Percentiles rank a stretch among this genome's conserved stretches.
phyloP scores from a whole-genome alignment of 139 green algal species.

The Ettlia oleoabundans region DNA sequence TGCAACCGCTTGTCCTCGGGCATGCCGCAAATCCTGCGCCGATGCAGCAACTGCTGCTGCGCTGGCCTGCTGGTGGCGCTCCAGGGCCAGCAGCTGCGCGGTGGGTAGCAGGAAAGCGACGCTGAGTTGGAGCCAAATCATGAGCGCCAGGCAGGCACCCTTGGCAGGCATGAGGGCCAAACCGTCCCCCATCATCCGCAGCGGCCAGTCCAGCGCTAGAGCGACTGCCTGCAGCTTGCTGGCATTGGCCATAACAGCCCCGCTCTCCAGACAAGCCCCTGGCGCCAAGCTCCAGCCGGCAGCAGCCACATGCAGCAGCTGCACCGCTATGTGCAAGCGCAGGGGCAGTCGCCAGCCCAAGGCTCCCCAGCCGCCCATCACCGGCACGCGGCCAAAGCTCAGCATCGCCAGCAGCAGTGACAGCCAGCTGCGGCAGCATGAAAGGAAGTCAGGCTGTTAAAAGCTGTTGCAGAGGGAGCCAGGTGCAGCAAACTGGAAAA shows the following conservation, averaged over 20 bases:
- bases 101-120: background rate
- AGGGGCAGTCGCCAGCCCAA: constrained; percentile 1
- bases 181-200: background rate
- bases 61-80: background rate
- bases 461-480: too few species aligned
- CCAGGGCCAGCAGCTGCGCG: background rate
- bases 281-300: background rate
- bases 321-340: background rate
- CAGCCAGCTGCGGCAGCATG: too few species aligned
- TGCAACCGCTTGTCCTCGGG: too few species aligned
- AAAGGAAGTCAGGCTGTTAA: too few species aligned
- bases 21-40: too few species aligned
- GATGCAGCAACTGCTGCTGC: background rate
- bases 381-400: background rate
- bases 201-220: background rate
- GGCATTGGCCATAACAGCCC: background rate
- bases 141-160: background rate
- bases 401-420: background rate
- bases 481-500: too few species aligned
- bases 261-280: background rate
- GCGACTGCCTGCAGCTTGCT: constrained; percentile 1
- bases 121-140: background rate
- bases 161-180: background rate
- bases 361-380: constrained; percentile 4
- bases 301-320: background rate